A percentile compares a stretch with the other conserved stretches of the same genome.
phyloP scores from a whole-genome alignment of 2,329 filamentous ascomycete genomes.

The Penicillium expansum region DNA sequence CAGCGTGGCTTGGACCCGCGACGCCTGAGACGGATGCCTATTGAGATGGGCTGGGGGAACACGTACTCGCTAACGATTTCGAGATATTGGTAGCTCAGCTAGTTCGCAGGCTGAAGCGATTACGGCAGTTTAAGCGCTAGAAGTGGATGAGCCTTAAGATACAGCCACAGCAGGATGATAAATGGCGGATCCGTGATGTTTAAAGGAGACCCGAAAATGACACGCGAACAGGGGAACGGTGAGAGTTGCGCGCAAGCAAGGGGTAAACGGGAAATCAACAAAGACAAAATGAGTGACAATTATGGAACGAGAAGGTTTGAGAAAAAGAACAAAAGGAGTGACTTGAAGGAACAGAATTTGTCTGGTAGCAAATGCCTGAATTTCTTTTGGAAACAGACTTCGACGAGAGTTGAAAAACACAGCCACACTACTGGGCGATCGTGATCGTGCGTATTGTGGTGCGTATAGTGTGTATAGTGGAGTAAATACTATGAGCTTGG shows the following conservation, averaged over 20 bases:
- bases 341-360: conserved; percentile 4
- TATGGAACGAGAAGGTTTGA: not conserved
- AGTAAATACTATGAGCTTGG: conserved; percentile 5
- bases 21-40: not conserved
- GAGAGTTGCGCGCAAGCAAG: conserved; percentile 2
- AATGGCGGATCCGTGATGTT: conserved; percentile 1
- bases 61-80: not conserved
- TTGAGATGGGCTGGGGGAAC: not conserved
- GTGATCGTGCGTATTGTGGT: not conserved
- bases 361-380: not conserved
- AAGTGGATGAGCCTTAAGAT: not conserved
- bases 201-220: not conserved
- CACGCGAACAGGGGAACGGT: conserved; percentile 1
- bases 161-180: conserved; percentile 5
- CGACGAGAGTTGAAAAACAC: not conserved
- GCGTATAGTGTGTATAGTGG: not conserved
- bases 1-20: conserved; percentile 1
- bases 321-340: not conserved
- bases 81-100: not conserved
- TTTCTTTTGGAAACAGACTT: not conserved
- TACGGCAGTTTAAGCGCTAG: not conserved
- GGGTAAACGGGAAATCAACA: conserved; percentile 4
- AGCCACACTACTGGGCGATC: conserved; percentile 8
- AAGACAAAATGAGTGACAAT: conserved; percentile 4
- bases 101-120: not conserved